Base-by-base conservation (phyloP, 345 rosid species). In the Passiflora organensis region DNA sequence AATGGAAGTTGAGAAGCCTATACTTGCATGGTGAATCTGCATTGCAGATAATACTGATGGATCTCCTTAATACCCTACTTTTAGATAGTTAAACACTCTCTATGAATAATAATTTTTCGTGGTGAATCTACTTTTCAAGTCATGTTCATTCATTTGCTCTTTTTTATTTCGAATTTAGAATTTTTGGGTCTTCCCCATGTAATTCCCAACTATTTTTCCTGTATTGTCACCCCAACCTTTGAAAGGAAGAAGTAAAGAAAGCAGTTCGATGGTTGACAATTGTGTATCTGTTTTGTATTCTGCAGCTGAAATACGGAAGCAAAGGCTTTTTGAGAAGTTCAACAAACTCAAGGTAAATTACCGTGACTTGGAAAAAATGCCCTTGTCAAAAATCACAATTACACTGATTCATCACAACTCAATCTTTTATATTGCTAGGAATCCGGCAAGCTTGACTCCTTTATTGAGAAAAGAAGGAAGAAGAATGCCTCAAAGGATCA, bases 401-500 rank as follows among this genome's bases (percentile, higher is more conserved):
- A n/a, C 25, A 56, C 12, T 5, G 36, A 32, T 67, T 32, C 14
- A 32, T 55, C 39, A 65, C 60, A 24, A 32, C 62, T 59, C 49
- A 2, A 60, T 66, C 39, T 3, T 34, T n/a, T 53, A 65, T 39
- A 54, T 56, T 54, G 64, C 51, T 57, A 86, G 95, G 85, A 71
- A 77, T 72, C 91, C 28, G 95, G 96, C 43, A 84, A 89, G 77
- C 89, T 89, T 53, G 77, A 82, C 32, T 75, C 96, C 37, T 89
- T 74, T 58, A 63, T 93, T 6, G 94, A 89, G 80, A 86, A 93
- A 68, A 77, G 60, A 53, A 83, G 99, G 67, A 80, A 70, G 84
- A 93, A 82, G 77, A 86, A 86, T 69, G 96, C 99, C 55, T 70
- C 97, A 0, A 93, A 93, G 73, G 99, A 93, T 63, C 95, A 81